phyloP scores from a whole-genome alignment of 805 yeast genomes.

The Saturnispora halmiae region DNA sequence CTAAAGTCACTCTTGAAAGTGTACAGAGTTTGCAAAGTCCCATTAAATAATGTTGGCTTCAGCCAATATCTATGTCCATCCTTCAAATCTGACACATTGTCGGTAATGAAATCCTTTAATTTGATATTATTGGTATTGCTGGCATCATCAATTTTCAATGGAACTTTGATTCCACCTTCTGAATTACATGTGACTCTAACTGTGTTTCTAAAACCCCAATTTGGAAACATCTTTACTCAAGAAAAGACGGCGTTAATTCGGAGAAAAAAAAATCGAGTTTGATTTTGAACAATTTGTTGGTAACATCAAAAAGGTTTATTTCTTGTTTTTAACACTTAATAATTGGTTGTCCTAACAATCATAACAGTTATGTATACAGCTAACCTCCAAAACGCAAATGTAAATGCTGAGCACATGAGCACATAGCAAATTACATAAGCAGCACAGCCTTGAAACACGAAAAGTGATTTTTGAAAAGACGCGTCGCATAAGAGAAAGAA shows the following conservation, averaged over 20 bases:
- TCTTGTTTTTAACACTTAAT: too few species aligned
- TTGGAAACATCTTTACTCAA: conserved; percentile 18
- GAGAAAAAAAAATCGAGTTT: too few species aligned
- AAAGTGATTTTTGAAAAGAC: neutral
- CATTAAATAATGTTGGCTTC: conserved; percentile 39
- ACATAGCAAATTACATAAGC: neutral
- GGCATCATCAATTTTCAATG: conserved; percentile 13
- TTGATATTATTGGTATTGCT: conserved; percentile 19
- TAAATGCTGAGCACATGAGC: neutral
- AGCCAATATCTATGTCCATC: conserved; percentile 33
- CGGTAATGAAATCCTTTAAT: conserved; percentile 29
- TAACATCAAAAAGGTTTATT: too few species aligned
- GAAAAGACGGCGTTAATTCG: too few species aligned
- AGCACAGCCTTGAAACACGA: neutral
- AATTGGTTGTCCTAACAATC: too few species aligned
- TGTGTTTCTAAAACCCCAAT: conserved; percentile 28
- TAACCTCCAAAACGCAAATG: too few species aligned
- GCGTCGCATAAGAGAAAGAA: too few species aligned
- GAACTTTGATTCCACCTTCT: conserved; percentile 20
- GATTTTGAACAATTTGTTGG: neutral
- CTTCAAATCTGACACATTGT: conserved; percentile 33
- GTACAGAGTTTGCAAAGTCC: conserved; percentile 43
- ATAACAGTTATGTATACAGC: too few species aligned
- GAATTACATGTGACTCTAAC: conserved; percentile 22
- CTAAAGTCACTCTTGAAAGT: conserved; percentile 37